Percentiles rank a stretch among this genome's conserved stretches.
Evolutionary conservation across 106 monocot species (phyloP).

Genomic region (Apostasia ramifera): DNA sequence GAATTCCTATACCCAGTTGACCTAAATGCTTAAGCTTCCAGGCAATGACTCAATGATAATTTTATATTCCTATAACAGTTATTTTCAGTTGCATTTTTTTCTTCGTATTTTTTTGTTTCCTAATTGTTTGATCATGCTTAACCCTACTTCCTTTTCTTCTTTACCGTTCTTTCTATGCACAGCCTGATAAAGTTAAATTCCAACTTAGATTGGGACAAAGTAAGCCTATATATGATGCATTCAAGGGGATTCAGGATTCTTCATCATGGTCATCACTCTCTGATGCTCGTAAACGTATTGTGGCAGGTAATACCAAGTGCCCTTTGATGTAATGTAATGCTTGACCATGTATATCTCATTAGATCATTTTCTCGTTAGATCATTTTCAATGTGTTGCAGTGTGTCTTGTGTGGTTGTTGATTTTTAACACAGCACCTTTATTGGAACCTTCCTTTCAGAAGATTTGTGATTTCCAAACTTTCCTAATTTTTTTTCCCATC

Average conservation of each 20-base stretch:
- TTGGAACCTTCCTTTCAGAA: not conserved
- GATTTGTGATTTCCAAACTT: too few relatives aligned
- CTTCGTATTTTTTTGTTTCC: not conserved
- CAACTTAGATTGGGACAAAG: conserved; percentile 91
- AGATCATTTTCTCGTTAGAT: not conserved
- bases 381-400: not conserved
- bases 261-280: conserved; percentile 47
- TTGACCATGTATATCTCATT: too few relatives aligned
- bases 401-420: not conserved
- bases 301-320: conserved; percentile 55
- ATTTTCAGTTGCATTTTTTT: not conserved
- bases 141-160: not conserved
- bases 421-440: not conserved
- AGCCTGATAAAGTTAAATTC: conserved; percentile 98
- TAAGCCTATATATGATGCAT: conserved; percentile 90
- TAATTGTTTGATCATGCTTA: not conserved
- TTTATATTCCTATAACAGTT: too few relatives aligned
- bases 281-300: conserved; percentile 77
- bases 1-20: too few relatives aligned
- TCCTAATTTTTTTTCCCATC: too few relatives aligned
- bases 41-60: too few relatives aligned
- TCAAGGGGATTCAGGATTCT: conserved; percentile 79
- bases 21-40: too few relatives aligned
- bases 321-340: conserved; percentile 1
- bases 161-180: conserved; percentile 7